Percentiles rank a stretch among this genome's conserved stretches.
These are phyloP conservation scores for Chaetomidium leptoderma DNA, from an alignment of 495 filamentous ascomycete species.

Conservation along the genomic window DNA sequence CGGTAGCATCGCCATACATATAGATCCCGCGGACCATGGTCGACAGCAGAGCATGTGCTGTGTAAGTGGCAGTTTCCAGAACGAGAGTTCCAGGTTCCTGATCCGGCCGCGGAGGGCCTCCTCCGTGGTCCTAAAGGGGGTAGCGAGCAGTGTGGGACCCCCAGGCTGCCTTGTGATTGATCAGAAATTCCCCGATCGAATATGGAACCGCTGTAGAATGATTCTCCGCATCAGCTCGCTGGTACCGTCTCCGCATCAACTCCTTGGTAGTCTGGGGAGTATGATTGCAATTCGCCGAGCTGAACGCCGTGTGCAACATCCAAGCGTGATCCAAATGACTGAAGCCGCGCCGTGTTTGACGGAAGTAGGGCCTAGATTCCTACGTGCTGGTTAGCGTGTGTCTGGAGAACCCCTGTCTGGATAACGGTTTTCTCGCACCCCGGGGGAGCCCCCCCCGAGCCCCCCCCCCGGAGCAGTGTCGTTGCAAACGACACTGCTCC, in stretches of 20 bases:
- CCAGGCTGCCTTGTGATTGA: conserved; percentile 14
- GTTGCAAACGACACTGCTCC: too few relatives aligned
- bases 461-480: conserved; percentile 9
- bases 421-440: conserved; percentile 11
- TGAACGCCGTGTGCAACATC: neutral
- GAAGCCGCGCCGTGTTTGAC: conserved; percentile 1
- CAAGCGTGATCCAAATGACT: conserved; percentile 6
- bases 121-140: conserved; percentile 30
- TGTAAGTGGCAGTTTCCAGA: conserved; percentile 4
- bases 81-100: conserved; percentile 5
- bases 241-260: conserved; percentile 7
- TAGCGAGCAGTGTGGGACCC: conserved; percentile 17
- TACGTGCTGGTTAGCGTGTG: neutral
- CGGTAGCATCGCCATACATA: conserved; percentile 4
- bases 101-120: conserved; percentile 19
- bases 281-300: conserved; percentile 9
- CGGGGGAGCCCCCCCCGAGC: conserved; percentile 2
- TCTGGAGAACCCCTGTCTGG: neutral
- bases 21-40: neutral
- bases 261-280: conserved; percentile 6
- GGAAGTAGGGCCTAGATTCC: conserved; percentile 20
- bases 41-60: too few relatives aligned
- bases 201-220: conserved; percentile 7
- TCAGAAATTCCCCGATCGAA: conserved; percentile 21
- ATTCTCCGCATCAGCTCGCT: conserved; percentile 13